Percentiles rank a stretch among this genome's conserved stretches.
Evolutionary conservation across 2,329 filamentous ascomycete genomes (phyloP).

Genomic region (Fusarium phyllophilum): DNA sequence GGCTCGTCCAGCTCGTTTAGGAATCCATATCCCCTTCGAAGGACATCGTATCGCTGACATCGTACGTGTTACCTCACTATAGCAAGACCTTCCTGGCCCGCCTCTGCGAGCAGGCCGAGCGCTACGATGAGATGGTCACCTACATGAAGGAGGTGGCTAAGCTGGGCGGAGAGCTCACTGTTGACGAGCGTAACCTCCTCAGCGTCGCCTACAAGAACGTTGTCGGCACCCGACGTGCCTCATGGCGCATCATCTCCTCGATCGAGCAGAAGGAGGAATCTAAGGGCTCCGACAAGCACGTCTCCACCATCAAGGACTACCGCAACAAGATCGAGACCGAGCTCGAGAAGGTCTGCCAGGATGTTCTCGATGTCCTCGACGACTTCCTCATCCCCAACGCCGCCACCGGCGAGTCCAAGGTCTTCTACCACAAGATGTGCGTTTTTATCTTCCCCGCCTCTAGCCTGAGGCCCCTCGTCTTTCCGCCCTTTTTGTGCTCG

Average conservation of each 20-base stretch:
- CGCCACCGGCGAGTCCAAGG: conserved; percentile 97
- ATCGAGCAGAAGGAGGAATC: conserved; percentile 99
- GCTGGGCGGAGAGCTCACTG: conserved; percentile 80
- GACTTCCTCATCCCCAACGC: conserved; percentile 94
- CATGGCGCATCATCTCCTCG: conserved; percentile 99
- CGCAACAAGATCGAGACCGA: conserved; percentile 98
- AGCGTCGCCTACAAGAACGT: conserved; percentile 99
- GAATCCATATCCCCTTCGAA: conserved; percentile 32
- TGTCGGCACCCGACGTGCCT: conserved; percentile 96
- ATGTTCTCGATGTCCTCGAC: conserved; percentile 95
- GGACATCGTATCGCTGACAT: conserved; percentile 43
- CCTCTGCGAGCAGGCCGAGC: conserved; percentile 99
- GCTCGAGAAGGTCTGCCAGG: conserved; percentile 97
- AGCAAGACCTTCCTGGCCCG: conserved; percentile 99
- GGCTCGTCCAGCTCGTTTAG: conserved; percentile 29
- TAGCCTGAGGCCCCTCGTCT: conserved; percentile 33
- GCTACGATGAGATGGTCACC: conserved; percentile 99
- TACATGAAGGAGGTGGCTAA: conserved; percentile 99
- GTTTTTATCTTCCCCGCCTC: conserved; percentile 52
- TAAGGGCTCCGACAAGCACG: conserved; percentile 96
- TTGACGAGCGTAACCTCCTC: conserved; percentile 98
- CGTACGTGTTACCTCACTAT: conserved; percentile 44
- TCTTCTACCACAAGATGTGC: conserved; percentile 99
- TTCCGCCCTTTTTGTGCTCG: conserved; percentile 25
- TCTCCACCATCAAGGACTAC: conserved; percentile 93